A percentile compares a stretch with the other conserved stretches of the same genome.
phyloP scores from a whole-genome alignment of 192 early-diverging fungal genomes.

The Linnemannia schmuckeri region DNA sequence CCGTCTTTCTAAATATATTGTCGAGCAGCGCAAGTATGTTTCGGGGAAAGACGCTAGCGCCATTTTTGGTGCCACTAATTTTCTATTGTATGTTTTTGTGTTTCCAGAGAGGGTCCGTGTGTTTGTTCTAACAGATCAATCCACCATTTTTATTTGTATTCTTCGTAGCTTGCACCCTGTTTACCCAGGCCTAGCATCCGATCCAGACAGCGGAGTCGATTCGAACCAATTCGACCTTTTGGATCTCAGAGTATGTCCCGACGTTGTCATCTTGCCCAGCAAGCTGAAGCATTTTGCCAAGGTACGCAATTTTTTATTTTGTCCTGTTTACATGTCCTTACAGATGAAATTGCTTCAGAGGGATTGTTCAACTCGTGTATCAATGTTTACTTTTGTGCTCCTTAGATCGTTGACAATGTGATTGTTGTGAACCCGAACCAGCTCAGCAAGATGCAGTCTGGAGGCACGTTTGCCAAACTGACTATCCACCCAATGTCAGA shows the following conservation, averaged over 20 bases:
- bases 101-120: background rate
- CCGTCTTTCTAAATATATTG: conserved; percentile 79
- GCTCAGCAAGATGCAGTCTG: conserved; percentile 73
- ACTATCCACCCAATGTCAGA: conserved; percentile 73
- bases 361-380: background rate
- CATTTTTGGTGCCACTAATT: background rate
- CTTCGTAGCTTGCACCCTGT: conserved; percentile 83
- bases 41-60: background rate
- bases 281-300: conserved; percentile 81
- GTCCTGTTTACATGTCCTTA: background rate
- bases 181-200: conserved; percentile 69
- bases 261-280: conserved; percentile 86
- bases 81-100: background rate
- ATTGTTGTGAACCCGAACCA: conserved; percentile 90
- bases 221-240: conserved; percentile 54
- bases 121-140: background rate
- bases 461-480: conserved; percentile 88
- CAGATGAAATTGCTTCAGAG: background rate
- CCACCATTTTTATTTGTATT: background rate
- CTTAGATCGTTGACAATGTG: conserved; percentile 74
- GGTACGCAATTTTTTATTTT: conserved; percentile 24
- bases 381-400: background rate
- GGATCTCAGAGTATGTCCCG: conserved; percentile 74
- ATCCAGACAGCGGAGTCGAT: conserved; percentile 50
- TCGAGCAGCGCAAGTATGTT: conserved; percentile 80